phyloP scores from a whole-genome alignment of 805 yeast species.

The Kodamaea jinghongensis region DNA sequence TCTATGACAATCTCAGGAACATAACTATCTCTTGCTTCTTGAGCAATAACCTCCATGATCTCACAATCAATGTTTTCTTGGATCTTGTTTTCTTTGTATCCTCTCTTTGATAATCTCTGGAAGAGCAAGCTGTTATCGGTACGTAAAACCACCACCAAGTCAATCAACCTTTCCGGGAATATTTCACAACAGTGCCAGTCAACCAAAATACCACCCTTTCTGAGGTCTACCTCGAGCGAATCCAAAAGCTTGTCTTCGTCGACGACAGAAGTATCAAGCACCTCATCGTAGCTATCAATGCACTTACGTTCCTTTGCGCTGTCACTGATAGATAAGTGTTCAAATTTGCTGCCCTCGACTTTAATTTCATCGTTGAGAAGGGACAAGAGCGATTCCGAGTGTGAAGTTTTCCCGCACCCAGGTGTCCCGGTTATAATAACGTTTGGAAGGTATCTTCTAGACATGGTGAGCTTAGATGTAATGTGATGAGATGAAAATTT shows the following conservation, averaged over 20 bases:
- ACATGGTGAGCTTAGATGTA: conserved; percentile 16
- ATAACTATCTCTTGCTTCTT: conserved; percentile 84
- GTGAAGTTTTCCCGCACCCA: conserved; percentile 84
- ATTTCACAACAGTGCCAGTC: conserved; percentile 99
- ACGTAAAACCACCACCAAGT: conserved; percentile 83
- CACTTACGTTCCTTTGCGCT: conserved; percentile 76
- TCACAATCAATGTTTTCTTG: conserved; percentile 94
- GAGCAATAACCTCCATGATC: conserved; percentile 87
- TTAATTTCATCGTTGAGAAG: conserved; percentile 41
- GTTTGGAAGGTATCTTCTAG: conserved; percentile 54
- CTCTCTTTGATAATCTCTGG: conserved; percentile 74
- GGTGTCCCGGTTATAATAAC: conserved; percentile 95
- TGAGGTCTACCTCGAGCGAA: conserved; percentile 70
- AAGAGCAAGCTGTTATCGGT: conserved; percentile 69
- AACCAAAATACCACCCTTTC: conserved; percentile 81
- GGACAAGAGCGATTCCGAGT: conserved; percentile 56
- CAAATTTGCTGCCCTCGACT: conserved; percentile 26
- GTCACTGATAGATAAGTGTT: conserved; percentile 68
- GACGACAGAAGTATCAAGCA: conserved; percentile 79
- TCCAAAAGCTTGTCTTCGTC: conserved; percentile 91
- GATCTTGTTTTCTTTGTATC: conserved; percentile 76
- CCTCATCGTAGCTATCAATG: conserved; percentile 82
- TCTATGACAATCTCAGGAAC: conserved; percentile 80
- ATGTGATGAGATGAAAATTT: conserved; percentile 2
- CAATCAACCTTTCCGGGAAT: conserved; percentile 90